phyloP scores from a whole-genome alignment of 257 asterid species.

The Verbena officinalis region DNA sequence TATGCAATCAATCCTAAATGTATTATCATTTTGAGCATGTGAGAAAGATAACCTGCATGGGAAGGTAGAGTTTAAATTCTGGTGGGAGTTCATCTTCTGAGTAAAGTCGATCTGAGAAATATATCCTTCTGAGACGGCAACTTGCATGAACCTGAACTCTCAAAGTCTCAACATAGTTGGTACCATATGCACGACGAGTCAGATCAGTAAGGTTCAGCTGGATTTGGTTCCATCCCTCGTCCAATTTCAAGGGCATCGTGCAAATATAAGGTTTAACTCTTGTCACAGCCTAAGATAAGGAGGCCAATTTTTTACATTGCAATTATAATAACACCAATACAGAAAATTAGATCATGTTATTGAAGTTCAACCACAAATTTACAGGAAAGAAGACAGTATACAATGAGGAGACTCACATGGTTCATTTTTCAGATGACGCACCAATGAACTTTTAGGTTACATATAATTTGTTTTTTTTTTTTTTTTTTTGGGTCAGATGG shows the following conservation, averaged over 20 bases:
- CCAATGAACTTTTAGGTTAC: too few species aligned
- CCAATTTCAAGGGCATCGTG: slow-evolving; percentile 95
- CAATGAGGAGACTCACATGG: neutral
- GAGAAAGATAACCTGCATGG: slow-evolving; percentile 70
- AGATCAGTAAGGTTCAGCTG: slow-evolving; percentile 88
- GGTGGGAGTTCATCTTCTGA: slow-evolving; percentile 99
- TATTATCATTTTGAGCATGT: neutral
- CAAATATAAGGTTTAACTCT: slow-evolving; percentile 92
- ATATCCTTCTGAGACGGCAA: slow-evolving; percentile 90
- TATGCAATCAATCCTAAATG: neutral
- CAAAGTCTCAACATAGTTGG: slow-evolving; percentile 89
- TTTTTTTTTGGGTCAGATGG: neutral
- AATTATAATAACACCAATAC: too few species aligned
- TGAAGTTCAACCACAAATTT: slow-evolving; percentile 19
- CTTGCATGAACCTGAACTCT: slow-evolving; percentile 94
- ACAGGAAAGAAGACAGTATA: too few species aligned
- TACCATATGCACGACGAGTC: slow-evolving; percentile 93
- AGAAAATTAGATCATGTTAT: slow-evolving; percentile 5
- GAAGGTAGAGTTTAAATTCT: slow-evolving; percentile 93
- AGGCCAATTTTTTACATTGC: neutral
- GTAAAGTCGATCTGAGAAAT: slow-evolving; percentile 91
- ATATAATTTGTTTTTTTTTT: too few species aligned
- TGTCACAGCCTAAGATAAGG: slow-evolving; percentile 66
- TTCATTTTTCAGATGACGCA: neutral
- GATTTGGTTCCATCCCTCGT: slow-evolving; percentile 96